These are phyloP conservation scores for Millerago galiae DNA, from an alignment of 805 yeast genomes.

Conservation along the genomic window DNA sequence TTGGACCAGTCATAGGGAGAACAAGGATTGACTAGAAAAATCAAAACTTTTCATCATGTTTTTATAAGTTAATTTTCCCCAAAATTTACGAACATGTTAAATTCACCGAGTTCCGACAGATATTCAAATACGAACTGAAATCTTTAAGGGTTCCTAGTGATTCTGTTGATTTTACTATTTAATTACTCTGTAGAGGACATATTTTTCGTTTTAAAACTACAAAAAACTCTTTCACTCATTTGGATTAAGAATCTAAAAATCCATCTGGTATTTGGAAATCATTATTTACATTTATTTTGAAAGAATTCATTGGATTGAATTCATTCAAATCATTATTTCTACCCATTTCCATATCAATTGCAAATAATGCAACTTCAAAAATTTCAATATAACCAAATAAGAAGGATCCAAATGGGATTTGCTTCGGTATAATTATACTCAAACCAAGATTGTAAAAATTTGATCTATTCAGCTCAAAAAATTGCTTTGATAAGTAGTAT, in stretches of 20 bases:
- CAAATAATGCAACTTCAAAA: conserved; percentile 8
- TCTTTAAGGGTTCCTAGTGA: not conserved
- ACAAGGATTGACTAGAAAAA: not conserved
- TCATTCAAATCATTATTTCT: not conserved
- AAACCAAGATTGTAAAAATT: conserved; percentile 5
- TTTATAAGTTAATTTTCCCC: too few species aligned
- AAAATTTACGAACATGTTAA: not conserved
- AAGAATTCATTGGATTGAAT: too few species aligned
- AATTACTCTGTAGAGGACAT: too few species aligned
- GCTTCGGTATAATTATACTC: conserved; percentile 4
- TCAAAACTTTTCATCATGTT: not conserved
- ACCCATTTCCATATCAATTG: conserved; percentile 6
- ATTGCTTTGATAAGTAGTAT: conserved; percentile 2
- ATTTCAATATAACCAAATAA: conserved; percentile 7
- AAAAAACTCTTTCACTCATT: too few species aligned
- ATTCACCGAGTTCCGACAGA: not conserved
- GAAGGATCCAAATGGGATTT: conserved; percentile 5
- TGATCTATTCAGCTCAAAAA: conserved; percentile 2
- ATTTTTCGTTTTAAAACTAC: not conserved
- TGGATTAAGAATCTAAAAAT: too few species aligned
- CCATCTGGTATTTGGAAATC: too few species aligned
- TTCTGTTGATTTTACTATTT: not conserved
- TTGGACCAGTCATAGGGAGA: not conserved
- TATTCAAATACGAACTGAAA: not conserved
- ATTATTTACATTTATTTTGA: too few species aligned